A percentile compares a stretch with the other conserved stretches of the same genome.
Evolutionary conservation across 257 asterid species (phyloP).

Genomic region (Ocimum tenuiflorum): DNA sequence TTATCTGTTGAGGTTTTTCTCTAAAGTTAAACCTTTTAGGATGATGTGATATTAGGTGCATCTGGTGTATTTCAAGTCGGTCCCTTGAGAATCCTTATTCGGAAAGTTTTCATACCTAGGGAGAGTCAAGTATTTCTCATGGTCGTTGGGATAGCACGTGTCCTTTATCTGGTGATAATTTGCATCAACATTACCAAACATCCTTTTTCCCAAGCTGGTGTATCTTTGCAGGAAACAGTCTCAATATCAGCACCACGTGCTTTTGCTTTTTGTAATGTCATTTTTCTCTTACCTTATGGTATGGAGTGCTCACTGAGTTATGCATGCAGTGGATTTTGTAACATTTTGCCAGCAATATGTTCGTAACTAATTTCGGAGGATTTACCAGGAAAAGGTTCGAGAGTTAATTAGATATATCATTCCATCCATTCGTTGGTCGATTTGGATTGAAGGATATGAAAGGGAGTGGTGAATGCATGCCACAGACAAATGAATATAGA

Average conservation of each 20-base stretch:
- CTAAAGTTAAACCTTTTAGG: not conserved
- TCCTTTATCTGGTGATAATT: not conserved
- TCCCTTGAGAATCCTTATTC: not conserved
- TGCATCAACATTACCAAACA: not conserved
- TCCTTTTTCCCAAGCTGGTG: not conserved
- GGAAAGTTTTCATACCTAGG: not conserved
- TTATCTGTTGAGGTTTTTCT: not conserved
- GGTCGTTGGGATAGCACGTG: not conserved
- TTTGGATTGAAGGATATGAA: not conserved
- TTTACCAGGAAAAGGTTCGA: not conserved
- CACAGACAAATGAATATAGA: no score
- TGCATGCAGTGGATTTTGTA: no score
- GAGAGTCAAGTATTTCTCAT: not conserved
- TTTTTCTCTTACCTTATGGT: not conserved
- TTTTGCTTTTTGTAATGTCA: no score
- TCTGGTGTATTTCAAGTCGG: not conserved
- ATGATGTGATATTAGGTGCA: not conserved
- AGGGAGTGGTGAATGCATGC: no score
- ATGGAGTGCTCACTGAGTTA: no score
- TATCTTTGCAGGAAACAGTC: no score
- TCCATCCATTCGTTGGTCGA: not conserved
- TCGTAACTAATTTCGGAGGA: not conserved
- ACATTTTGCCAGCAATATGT: no score
- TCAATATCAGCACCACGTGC: no score
- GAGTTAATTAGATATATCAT: not conserved